phyloP scores from a whole-genome alignment of 495 filamentous ascomycete species.

The Tuber borchii region DNA sequence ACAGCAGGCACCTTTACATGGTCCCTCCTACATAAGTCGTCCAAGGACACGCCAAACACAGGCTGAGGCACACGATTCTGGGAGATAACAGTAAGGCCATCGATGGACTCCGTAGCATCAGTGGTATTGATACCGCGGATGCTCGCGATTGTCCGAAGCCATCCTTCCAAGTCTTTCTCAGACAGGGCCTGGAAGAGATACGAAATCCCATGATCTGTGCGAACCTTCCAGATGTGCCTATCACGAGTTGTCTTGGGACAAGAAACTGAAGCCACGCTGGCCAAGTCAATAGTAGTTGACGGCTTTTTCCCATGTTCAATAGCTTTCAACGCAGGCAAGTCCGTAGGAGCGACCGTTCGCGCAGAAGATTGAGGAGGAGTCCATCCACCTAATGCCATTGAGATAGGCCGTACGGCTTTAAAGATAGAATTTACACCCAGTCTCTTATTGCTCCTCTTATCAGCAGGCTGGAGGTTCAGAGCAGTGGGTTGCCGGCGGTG shows the following conservation, averaged over 20 bases:
- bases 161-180: conserved; percentile 41
- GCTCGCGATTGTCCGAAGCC: conserved; percentile 32
- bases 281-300: conserved; percentile 34
- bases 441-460: conserved; percentile 39
- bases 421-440: conserved; percentile 43
- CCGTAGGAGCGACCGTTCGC: conserved; percentile 33
- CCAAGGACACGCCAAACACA: conserved; percentile 42
- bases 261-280: conserved; percentile 27
- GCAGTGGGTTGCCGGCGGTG: conserved; percentile 41
- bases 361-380: conserved; percentile 37
- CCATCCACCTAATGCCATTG: conserved; percentile 40
- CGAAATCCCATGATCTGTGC: conserved; percentile 32
- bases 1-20: conserved; percentile 42
- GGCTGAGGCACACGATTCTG: conserved; percentile 37
- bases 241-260: conserved; percentile 37
- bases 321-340: conserved; percentile 34
- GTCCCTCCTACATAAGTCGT: conserved; percentile 41
- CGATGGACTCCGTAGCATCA: conserved; percentile 42
- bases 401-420: conserved; percentile 41
- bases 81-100: conserved; percentile 38
- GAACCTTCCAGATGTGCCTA: conserved; percentile 37
- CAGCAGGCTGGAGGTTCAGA: conserved; percentile 32
- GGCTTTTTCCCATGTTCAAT: conserved; percentile 40
- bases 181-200: conserved; percentile 40
- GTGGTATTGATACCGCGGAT: conserved; percentile 38